These are phyloP conservation scores for Forsythia suspensa DNA, from an alignment of 257 asterid genomes.

Conservation along the genomic window DNA sequence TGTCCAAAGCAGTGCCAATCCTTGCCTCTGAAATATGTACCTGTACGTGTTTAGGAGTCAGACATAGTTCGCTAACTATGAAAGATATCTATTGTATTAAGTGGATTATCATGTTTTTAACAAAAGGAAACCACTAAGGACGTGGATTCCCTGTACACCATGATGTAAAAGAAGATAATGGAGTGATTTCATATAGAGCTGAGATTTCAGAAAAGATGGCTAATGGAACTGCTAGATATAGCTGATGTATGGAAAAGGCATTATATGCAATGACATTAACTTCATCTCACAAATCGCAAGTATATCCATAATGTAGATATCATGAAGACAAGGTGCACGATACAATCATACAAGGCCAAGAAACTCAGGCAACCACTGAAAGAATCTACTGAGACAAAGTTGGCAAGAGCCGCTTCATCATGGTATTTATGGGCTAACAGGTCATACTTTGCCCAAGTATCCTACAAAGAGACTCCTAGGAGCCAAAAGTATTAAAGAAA, in stretches of 20 bases:
- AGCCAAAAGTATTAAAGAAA: not conserved
- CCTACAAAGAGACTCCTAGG: not conserved
- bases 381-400: not conserved
- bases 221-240: not conserved
- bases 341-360: not conserved
- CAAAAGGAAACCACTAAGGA: not conserved
- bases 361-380: not conserved
- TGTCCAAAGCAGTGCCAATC: conserved; percentile 83
- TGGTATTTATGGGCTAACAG: not conserved
- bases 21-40: conserved; percentile 95
- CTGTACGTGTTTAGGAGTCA: conserved; percentile 15
- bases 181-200: not conserved
- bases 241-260: not conserved
- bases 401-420: not conserved
- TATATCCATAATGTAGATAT: too few species aligned
- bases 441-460: not conserved
- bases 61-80: not conserved
- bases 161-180: not conserved
- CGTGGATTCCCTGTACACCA: not conserved
- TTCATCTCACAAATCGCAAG: too few species aligned
- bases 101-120: not conserved
- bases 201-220: not conserved
- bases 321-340: too few species aligned
- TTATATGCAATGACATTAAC: too few species aligned
- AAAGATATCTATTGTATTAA: not conserved